Evolutionary conservation across 2,329 filamentous ascomycete species (phyloP).

Genomic region (Colletotrichum incanum): DNA sequence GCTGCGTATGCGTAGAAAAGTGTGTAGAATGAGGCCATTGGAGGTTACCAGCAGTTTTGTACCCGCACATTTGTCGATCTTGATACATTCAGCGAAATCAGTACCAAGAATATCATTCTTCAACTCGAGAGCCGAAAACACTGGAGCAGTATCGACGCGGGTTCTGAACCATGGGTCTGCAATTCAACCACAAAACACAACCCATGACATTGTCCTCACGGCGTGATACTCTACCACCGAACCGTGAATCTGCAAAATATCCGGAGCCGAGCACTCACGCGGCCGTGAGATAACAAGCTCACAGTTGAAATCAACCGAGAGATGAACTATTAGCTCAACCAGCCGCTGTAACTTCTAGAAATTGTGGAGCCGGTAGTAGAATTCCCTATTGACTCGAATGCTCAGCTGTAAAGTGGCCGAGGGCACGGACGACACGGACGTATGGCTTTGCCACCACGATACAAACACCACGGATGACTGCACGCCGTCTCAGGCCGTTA

Average conservation of each 20-base stretch:
- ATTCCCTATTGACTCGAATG: constrained; percentile 53
- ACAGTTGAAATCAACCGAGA: constrained; percentile 68
- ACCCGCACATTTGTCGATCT: constrained; percentile 39
- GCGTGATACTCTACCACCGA: constrained; percentile 21
- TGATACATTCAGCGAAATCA: constrained; percentile 37
- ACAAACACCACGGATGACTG: constrained; percentile 54
- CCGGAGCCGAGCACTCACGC: constrained; percentile 59
- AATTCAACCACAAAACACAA: constrained; percentile 47
- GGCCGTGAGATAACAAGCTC: constrained; percentile 64
- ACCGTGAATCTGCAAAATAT: constrained; percentile 60
- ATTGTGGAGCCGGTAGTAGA: constrained; percentile 57
- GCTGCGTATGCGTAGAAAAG: not conserved
- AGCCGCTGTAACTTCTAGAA: constrained; percentile 47
- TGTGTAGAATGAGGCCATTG: constrained; percentile 16
- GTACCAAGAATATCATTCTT: constrained; percentile 30
- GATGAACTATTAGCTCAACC: constrained; percentile 68
- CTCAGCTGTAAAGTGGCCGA: constrained; percentile 52
- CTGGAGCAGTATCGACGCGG: constrained; percentile 17
- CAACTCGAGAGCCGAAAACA: constrained; percentile 8
- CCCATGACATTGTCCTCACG: constrained; percentile 44
- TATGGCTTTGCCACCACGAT: constrained; percentile 56
- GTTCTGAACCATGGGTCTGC: constrained; percentile 49
- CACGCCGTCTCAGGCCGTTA: not conserved
- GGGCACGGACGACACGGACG: constrained; percentile 54
- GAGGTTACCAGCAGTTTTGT: constrained; percentile 39